Evolutionary conservation across 352 stramenopile species (phyloP).

Genomic region (Pythium rhizo-oryzae): DNA sequence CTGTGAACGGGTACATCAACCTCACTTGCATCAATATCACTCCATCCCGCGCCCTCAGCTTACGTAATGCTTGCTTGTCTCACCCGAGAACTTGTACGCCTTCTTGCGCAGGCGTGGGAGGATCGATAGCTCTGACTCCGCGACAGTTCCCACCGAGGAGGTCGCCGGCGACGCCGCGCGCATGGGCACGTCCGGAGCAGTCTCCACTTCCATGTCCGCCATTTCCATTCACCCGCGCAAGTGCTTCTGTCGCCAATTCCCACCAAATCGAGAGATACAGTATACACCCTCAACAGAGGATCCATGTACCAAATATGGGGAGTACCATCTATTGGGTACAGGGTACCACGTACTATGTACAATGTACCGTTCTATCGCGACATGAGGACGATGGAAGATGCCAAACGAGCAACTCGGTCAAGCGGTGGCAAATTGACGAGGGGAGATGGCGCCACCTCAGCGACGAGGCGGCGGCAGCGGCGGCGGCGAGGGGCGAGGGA

Average conservation of each 20-base stretch:
- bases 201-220: slow-evolving; percentile 3
- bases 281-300: background rate
- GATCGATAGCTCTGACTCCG: slow-evolving; percentile 28
- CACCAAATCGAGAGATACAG: background rate
- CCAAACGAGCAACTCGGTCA: background rate
- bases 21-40: slow-evolving; percentile 10
- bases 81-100: slow-evolving; percentile 70
- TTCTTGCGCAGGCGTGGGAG: slow-evolving; percentile 58
- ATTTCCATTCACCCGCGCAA: slow-evolving; percentile 6
- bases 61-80: background rate
- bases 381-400: slow-evolving; percentile 18
- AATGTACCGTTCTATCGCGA: too few species aligned
- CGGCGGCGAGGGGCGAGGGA: slow-evolving; percentile 5
- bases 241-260: background rate
- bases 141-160: slow-evolving; percentile 1
- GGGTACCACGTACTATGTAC: background rate
- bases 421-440: slow-evolving; percentile 14
- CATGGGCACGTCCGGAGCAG: slow-evolving; percentile 1
- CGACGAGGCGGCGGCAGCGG: slow-evolving; percentile 16
- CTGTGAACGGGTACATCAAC: slow-evolving; percentile 22
- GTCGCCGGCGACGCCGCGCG: slow-evolving; percentile 8
- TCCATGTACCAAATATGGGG: background rate
- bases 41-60: background rate
- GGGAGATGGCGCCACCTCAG: slow-evolving; percentile 21
- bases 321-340: background rate